These are phyloP conservation scores for Myxozyma vanderwaltii DNA, from an alignment of 805 yeast genomes.

Conservation along the genomic window DNA sequence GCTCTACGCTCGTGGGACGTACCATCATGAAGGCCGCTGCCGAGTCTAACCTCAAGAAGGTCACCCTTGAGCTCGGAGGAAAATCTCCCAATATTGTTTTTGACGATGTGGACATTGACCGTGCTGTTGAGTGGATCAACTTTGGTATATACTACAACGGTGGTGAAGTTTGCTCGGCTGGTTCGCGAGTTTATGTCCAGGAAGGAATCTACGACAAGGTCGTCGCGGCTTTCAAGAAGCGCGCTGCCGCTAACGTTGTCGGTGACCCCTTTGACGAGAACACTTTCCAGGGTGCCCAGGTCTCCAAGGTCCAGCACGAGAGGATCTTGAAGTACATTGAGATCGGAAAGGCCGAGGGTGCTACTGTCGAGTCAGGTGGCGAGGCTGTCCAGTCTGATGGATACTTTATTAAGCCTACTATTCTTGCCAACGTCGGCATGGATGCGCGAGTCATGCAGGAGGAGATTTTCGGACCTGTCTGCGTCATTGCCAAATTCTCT, in stretches of 20 bases:
- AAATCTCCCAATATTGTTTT: constrained; percentile 90
- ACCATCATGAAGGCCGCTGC: constrained; percentile 79
- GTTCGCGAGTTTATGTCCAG: constrained; percentile 88
- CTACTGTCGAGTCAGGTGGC: constrained; percentile 81
- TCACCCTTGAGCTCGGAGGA: constrained; percentile 94
- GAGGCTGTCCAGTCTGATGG: constrained; percentile 65
- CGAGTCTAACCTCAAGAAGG: constrained; percentile 78
- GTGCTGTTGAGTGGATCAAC: constrained; percentile 73
- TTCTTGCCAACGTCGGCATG: constrained; percentile 78
- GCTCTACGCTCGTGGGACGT: constrained; percentile 90
- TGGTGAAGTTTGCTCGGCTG: constrained; percentile 96
- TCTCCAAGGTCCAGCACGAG: constrained; percentile 74
- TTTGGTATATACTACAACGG: constrained; percentile 88
- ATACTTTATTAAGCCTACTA: constrained; percentile 63
- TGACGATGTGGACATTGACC: constrained; percentile 78
- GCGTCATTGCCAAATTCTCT: constrained; percentile 76
- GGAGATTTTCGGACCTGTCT: constrained; percentile 95
- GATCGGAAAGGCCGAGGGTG: constrained; percentile 81
- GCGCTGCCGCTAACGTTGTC: constrained; percentile 55
- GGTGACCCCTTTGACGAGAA: constrained; percentile 85
- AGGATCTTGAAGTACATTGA: constrained; percentile 77
- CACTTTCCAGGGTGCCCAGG: constrained; percentile 89
- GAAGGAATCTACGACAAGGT: constrained; percentile 80
- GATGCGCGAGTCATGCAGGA: constrained; percentile 76
- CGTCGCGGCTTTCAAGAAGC: constrained; percentile 57